phyloP scores from a whole-genome alignment of 2,329 filamentous ascomycete species.

The Penicillium sp. region DNA sequence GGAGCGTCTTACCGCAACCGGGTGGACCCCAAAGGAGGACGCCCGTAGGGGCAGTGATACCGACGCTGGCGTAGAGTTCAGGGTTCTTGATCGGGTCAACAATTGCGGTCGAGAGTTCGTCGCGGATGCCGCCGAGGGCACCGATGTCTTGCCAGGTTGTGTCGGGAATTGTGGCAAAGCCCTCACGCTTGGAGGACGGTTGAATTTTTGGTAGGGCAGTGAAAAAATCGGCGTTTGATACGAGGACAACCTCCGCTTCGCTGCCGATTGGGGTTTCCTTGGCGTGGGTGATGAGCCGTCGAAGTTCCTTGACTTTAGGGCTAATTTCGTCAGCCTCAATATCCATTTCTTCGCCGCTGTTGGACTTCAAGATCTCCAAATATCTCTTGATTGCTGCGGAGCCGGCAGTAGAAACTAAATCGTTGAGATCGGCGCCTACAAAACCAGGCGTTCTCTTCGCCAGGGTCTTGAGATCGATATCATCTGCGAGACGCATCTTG shows the following conservation, averaged over 20 bases:
- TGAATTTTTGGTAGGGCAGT: conserved; percentile 75
- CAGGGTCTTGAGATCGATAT: conserved; percentile 74
- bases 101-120: conserved; percentile 82
- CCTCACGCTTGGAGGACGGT: conserved; percentile 85
- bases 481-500: conserved; percentile 65
- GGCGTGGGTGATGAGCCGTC: conserved; percentile 60
- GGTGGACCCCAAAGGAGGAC: conserved; percentile 96
- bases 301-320: conserved; percentile 50
- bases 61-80: conserved; percentile 74
- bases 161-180: conserved; percentile 91
- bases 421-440: conserved; percentile 85
- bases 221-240: conserved; percentile 73
- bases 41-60: conserved; percentile 80
- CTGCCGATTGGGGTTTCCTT: conserved; percentile 56
- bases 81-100: conserved; percentile 87
- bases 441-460: conserved; percentile 90
- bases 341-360: conserved; percentile 57
- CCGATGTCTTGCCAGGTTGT: conserved; percentile 94
- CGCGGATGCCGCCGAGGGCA: conserved; percentile 76
- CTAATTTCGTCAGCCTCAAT: conserved; percentile 51
- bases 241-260: conserved; percentile 60
- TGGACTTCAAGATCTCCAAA: conserved; percentile 56
- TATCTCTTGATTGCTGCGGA: conserved; percentile 68
- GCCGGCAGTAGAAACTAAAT: conserved; percentile 69
- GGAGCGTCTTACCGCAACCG: conserved; percentile 93